phyloP scores from a whole-genome alignment of 352 stramenopile species.

The Peronospora farinosa region DNA sequence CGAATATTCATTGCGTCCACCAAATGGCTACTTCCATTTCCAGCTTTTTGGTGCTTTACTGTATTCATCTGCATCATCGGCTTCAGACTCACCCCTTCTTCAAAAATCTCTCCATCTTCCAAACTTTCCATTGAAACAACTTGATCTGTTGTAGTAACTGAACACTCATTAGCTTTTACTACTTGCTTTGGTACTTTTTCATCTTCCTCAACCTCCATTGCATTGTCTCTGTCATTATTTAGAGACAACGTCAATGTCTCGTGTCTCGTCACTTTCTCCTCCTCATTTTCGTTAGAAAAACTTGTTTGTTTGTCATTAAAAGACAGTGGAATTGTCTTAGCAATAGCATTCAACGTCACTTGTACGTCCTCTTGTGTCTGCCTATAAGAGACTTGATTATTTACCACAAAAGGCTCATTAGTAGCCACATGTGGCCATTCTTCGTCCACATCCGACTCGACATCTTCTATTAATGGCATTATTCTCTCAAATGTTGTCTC shows the following conservation, averaged over 20 bases:
- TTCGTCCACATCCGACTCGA: conserved; percentile 62
- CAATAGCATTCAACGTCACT: conserved; percentile 11
- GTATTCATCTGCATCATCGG: conserved; percentile 33
- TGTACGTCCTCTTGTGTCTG: conserved; percentile 10
- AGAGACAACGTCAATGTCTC: neutral
- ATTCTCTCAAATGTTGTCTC: conserved; percentile 5
- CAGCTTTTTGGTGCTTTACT: conserved; percentile 18
- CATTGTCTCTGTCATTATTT: conserved; percentile 12
- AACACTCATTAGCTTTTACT: neutral
- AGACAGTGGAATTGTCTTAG: conserved; percentile 5
- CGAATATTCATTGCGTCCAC: conserved; percentile 11
- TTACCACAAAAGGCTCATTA: neutral
- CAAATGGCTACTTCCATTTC: conserved; percentile 7
- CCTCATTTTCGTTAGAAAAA: neutral
- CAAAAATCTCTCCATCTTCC: conserved; percentile 71
- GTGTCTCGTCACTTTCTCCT: conserved; percentile 3
- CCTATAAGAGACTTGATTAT: conserved; percentile 1
- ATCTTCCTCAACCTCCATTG: conserved; percentile 37
- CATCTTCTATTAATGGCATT: conserved; percentile 13
- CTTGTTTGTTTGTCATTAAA: neutral
- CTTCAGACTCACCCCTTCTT: conserved; percentile 43
- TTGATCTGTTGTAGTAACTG: conserved; percentile 1
- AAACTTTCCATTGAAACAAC: conserved; percentile 27
- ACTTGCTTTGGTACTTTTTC: conserved; percentile 31
- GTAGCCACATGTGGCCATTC: conserved; percentile 34